phyloP scores from a whole-genome alignment of 31 red algal genomes.

The Endocladia muricata region DNA sequence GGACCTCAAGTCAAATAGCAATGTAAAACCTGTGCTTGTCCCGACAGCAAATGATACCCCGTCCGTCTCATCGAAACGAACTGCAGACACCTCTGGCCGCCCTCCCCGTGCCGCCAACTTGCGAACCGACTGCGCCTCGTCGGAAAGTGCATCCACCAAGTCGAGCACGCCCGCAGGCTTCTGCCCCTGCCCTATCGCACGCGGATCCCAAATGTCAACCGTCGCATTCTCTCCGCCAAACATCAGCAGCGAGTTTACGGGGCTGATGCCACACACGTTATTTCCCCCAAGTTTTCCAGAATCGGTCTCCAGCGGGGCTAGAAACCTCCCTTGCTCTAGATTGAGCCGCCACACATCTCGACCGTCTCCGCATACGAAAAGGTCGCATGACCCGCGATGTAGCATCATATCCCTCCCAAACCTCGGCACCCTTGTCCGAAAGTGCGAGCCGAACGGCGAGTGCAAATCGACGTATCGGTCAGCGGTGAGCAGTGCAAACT shows the following conservation, averaged over 20 bases:
- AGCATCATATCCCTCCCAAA: conserved; percentile 79
- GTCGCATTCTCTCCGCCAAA: conserved; percentile 80
- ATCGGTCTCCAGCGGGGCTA: conserved; percentile 59
- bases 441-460: conserved; percentile 76
- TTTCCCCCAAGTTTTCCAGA: conserved; percentile 54
- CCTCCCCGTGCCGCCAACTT: not conserved
- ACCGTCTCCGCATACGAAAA: conserved; percentile 77
- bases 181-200: conserved; percentile 18
- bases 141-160: conserved; percentile 24
- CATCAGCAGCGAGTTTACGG: conserved; percentile 65
- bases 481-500: conserved; percentile 77
- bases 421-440: conserved; percentile 67
- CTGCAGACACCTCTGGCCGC: conserved; percentile 10
- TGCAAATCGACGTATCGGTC: conserved; percentile 87
- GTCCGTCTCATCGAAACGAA: conserved; percentile 67
- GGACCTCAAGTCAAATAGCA: conserved; percentile 88
- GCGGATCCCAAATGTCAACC: conserved; percentile 81
- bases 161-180: conserved; percentile 40
- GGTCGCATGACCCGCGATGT: conserved; percentile 65
- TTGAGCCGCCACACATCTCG: conserved; percentile 87
- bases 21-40: conserved; percentile 50
- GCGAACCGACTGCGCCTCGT: not conserved
- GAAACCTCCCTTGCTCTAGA: conserved; percentile 90
- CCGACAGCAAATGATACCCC: conserved; percentile 71
- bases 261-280: conserved; percentile 74